Conservation (phyloP, 2,329 filamentous ascomycete species). For the Cadophora gregata region DNA sequence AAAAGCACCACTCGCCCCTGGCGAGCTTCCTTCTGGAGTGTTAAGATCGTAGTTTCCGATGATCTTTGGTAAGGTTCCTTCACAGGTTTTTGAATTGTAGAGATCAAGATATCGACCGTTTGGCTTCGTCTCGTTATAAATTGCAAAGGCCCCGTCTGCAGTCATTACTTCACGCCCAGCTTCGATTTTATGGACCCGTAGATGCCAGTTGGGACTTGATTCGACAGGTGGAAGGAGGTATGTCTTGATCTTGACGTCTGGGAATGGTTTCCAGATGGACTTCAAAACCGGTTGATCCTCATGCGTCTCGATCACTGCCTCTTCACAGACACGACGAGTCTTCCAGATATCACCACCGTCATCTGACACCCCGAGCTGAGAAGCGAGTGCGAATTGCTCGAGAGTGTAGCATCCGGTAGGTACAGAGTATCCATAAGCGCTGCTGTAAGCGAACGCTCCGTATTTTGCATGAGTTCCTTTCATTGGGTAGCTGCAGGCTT, state of each 20-base stretch:
- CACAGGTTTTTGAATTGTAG: slow-evolving; percentile 53
- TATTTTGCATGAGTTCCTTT: slow-evolving; percentile 85
- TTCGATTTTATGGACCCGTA: slow-evolving; percentile 67
- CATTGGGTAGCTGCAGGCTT: slow-evolving; percentile 83
- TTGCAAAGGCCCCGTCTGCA: slow-evolving; percentile 77
- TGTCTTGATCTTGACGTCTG: slow-evolving; percentile 69
- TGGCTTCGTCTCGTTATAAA: slow-evolving; percentile 58
- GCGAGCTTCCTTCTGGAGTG: slow-evolving; percentile 58
- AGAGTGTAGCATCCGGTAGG: slow-evolving; percentile 77
- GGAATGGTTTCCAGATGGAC: slow-evolving; percentile 73
- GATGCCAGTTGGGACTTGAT: slow-evolving; percentile 70
- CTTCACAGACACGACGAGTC: slow-evolving; percentile 70
- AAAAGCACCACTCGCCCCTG: slow-evolving; percentile 59
- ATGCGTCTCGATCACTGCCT: slow-evolving; percentile 65
- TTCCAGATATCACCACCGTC: slow-evolving; percentile 83
- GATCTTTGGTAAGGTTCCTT: slow-evolving; percentile 60
- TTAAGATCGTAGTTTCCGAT: slow-evolving; percentile 66
- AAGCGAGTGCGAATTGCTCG: slow-evolving; percentile 78
- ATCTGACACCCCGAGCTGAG: slow-evolving; percentile 76
- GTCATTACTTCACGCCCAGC: slow-evolving; percentile 69
- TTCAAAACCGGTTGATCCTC: slow-evolving; percentile 64
- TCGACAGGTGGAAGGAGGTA: slow-evolving; percentile 67
- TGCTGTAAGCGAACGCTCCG: slow-evolving; percentile 78
- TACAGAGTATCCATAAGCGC: slow-evolving; percentile 78
- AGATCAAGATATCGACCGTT: slow-evolving; percentile 57